A percentile compares a stretch with the other conserved stretches of the same genome.
Evolutionary conservation across 106 monocot species (phyloP).

Genomic region (Dendrobium officinale): DNA sequence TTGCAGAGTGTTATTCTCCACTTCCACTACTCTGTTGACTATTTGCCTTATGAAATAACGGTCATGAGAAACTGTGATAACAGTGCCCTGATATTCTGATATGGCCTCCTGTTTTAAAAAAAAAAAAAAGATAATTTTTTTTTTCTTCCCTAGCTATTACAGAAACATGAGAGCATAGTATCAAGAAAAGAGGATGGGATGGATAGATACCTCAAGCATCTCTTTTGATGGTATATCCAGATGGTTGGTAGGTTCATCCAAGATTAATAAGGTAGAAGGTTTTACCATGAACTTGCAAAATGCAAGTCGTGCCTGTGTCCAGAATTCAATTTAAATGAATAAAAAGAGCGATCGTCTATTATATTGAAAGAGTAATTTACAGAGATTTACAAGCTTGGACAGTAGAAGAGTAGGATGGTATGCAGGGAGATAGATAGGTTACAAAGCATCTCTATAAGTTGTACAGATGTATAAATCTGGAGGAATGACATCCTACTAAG

Average conservation of each 20-base stretch:
- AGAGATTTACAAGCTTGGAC: too few relatives aligned
- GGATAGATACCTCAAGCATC: constrained; percentile 83
- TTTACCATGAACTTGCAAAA: constrained; percentile 99
- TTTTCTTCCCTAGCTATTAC: not conserved
- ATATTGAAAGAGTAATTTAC: too few relatives aligned
- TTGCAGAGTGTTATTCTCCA: constrained; percentile 63
- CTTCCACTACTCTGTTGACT: constrained; percentile 91
- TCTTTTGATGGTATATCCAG: constrained; percentile 99
- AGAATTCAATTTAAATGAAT: not conserved
- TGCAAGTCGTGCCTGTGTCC: constrained; percentile 79
- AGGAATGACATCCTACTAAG: too few relatives aligned
- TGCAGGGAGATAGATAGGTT: too few relatives aligned
- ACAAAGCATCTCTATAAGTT: too few relatives aligned
- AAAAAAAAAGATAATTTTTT: not conserved
- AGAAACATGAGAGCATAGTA: not conserved
- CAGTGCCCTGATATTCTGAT: constrained; percentile 77
- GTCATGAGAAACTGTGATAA: constrained; percentile 97
- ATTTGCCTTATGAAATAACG: constrained; percentile 95
- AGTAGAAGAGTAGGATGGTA: too few relatives aligned
- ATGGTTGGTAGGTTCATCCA: constrained; percentile 99
- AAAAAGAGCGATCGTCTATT: not conserved
- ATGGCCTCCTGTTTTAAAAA: constrained; percentile 81
- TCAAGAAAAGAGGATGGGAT: not conserved
- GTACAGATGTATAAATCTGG: too few relatives aligned
- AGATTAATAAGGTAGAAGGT: constrained; percentile 87